A percentile compares a stretch with the other conserved stretches of the same genome.
phyloP scores from a whole-genome alignment of 148 eudicot genomes.

The Silene conica region DNA sequence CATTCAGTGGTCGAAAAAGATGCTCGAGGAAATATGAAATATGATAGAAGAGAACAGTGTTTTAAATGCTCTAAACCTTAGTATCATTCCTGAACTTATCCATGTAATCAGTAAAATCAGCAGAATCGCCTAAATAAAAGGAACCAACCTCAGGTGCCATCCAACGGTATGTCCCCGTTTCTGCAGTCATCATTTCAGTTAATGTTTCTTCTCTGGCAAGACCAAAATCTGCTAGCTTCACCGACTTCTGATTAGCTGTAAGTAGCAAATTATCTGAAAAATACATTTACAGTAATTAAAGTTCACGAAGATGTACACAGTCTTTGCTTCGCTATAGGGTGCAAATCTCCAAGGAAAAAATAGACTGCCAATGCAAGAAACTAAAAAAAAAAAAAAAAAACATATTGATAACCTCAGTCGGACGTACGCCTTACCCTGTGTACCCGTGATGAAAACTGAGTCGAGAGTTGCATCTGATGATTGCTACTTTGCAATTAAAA shows the following conservation, averaged over 20 bases:
- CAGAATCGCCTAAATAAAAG: background rate
- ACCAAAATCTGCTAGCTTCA: slow-evolving; percentile 98
- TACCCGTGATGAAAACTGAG: no score
- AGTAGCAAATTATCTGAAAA: slow-evolving; percentile 90
- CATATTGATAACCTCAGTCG: no score
- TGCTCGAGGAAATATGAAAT: background rate
- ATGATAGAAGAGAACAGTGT: background rate
- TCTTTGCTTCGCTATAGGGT: background rate
- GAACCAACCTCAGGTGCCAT: slow-evolving; percentile 97
- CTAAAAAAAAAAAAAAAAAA: background rate
- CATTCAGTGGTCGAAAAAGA: no score
- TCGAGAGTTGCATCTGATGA: no score
- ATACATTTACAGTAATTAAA: slow-evolving; percentile 13
- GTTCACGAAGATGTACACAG: slow-evolving; percentile 6
- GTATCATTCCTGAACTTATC: background rate
- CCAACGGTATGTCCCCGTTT: slow-evolving; percentile 98
- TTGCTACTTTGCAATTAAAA: no score
- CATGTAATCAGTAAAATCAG: no score
- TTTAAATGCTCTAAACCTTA: background rate
- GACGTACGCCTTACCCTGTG: no score
- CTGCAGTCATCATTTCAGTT: slow-evolving; percentile 99
- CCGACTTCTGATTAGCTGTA: slow-evolving; percentile 75
- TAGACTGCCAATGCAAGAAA: background rate
- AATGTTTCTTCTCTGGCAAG: slow-evolving; percentile 97
- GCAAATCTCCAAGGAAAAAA: background rate